Evolutionary conservation across 2,329 filamentous ascomycete species (phyloP).

Genomic region (Dothistroma septosporum): DNA sequence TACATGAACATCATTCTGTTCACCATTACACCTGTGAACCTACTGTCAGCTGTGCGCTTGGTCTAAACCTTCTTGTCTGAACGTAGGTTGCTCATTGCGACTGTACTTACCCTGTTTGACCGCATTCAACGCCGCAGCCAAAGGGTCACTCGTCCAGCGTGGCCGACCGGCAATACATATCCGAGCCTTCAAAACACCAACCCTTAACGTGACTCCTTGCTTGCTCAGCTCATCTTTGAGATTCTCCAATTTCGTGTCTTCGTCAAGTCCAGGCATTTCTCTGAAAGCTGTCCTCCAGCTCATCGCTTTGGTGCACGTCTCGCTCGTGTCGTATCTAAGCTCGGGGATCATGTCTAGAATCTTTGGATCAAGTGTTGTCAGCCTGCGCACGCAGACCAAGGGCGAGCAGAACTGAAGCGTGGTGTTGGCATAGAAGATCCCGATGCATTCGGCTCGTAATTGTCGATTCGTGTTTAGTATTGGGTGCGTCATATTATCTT

Average conservation of each 20-base stretch:
- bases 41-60: not conserved
- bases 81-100: not conserved
- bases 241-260: conserved; percentile 18
- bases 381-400: conserved; percentile 7
- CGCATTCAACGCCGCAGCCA: conserved; percentile 17
- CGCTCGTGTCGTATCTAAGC: conserved; percentile 18
- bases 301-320: conserved; percentile 12
- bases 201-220: conserved; percentile 12
- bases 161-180: conserved; percentile 9
- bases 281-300: conserved; percentile 19
- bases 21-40: conserved; percentile 12
- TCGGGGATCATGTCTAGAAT: conserved; percentile 13
- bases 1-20: conserved; percentile 21
- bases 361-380: conserved; percentile 12
- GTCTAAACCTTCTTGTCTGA: too few species aligned
- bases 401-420: conserved; percentile 15
- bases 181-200: conserved; percentile 17
- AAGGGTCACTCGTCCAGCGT: conserved; percentile 17
- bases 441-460: conserved; percentile 27
- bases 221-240: conserved; percentile 14
- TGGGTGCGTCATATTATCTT: conserved; percentile 12
- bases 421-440: conserved; percentile 24
- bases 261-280: conserved; percentile 17
- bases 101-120: conserved; percentile 10
- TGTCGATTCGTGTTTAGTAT: conserved; percentile 11